Percentiles rank a stretch among this genome's conserved stretches.
phyloP scores from a whole-genome alignment of 2,329 filamentous ascomycete species.

The Aspergillus alliaceus region DNA sequence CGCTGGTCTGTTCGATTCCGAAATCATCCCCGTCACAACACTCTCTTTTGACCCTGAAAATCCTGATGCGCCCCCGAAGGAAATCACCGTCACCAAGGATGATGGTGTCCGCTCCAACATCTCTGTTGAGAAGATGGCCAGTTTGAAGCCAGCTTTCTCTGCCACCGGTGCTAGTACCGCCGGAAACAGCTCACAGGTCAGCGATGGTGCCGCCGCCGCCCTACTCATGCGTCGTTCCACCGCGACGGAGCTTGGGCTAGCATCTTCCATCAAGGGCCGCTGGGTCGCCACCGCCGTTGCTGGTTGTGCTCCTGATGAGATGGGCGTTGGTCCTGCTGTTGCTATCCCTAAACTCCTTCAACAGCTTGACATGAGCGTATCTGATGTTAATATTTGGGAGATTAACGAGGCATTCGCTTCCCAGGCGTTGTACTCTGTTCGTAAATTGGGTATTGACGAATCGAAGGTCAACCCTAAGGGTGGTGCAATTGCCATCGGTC shows the following conservation, averaged over 20 bases:
- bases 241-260: constrained; percentile 70
- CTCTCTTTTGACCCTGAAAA: constrained; percentile 63
- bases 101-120: constrained; percentile 76
- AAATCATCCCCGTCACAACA: constrained; percentile 80
- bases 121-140: constrained; percentile 68
- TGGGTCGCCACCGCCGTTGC: constrained; percentile 75
- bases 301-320: constrained; percentile 85
- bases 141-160: constrained; percentile 84
- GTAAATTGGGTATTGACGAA: constrained; percentile 59
- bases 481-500: constrained; percentile 90
- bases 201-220: constrained; percentile 81
- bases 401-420: constrained; percentile 80
- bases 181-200: constrained; percentile 82
- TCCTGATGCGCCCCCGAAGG: constrained; percentile 55
- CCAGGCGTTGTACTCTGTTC: constrained; percentile 68
- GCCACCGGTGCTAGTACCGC: constrained; percentile 75
- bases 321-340: constrained; percentile 86
- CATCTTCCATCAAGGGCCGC: constrained; percentile 71
- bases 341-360: constrained; percentile 81
- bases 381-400: constrained; percentile 83
- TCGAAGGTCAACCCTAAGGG: constrained; percentile 86
- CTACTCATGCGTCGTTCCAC: constrained; percentile 83
- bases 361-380: constrained; percentile 63
- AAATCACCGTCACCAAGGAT: constrained; percentile 72
- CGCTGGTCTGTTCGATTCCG: constrained; percentile 68